Base-by-base conservation (phyloP, 805 yeast species). In the Kregervanrija fluxuum region DNA sequence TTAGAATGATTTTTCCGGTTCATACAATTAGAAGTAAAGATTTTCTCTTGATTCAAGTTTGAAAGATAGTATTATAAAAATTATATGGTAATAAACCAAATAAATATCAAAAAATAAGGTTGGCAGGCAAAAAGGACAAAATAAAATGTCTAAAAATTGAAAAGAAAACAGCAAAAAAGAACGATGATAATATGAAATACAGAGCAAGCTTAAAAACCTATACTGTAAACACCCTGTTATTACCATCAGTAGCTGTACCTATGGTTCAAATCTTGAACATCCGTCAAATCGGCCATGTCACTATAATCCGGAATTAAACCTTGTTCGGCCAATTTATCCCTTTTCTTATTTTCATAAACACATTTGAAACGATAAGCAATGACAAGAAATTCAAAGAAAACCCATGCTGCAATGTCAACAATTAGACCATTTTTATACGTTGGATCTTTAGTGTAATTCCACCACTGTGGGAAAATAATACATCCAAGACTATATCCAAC, bases 391-490 rank as follows among this genome's bases (percentile, higher is more conserved):
- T 41, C 41, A 36, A 48, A 45, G 8, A 45, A 13, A 3, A 35
- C 42, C 54, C 76, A 73, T 34, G 76, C 69, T 10, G 67, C 74
- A 45, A 77, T 69, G 55, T 77, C 68, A 2, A 77, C 67, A 30
- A 72, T 65, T 50, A 76, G 74, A 3, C 81, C 84, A 32, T 74
- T 73, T n/a, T 57, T 64, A 55, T 80, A 83, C 22, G 63, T 59
- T 10, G 87, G 87, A 14, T 75, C 79, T 42, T 79, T 76, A 8
- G 65, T 54, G 2, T 72, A 66, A 48, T 68, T 69, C 65, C 82
- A 83, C 38, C 85, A 71, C 59, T 80, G 85, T 5, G 89, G 85
- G 4, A 87, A 87, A 43, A 79, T 73, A 38, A 82, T 64, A 54
- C 79, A 77, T 6, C 86, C 85, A 37, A 76, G 70, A 33, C 85